Percentiles rank a stretch among this genome's conserved stretches.
Conservation (phyloP, 306 rosid genomes). For the Notholithocarpus densiflorus region DNA sequence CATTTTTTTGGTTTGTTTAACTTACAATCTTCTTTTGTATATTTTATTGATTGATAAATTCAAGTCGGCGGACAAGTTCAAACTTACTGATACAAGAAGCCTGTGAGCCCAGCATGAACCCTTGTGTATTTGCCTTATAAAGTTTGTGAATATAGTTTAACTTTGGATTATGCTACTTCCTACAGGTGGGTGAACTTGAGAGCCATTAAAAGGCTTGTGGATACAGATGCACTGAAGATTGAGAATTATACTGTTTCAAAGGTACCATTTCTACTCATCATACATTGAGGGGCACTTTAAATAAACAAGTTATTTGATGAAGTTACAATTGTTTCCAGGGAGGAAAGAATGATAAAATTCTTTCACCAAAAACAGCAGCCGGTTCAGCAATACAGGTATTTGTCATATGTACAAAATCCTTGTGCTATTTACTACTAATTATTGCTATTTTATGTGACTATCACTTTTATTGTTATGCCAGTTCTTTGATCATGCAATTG, state of each 20-base stretch:
- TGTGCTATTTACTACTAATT: not conserved
- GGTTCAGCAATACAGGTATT: conserved; percentile 49
- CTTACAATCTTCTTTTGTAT: not conserved
- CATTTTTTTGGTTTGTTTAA: conserved; percentile 4
- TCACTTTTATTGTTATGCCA: conserved; percentile 24
- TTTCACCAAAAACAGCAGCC: conserved; percentile 38
- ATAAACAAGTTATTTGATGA: conserved; percentile 21
- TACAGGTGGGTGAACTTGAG: conserved; percentile 66
- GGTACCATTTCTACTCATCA: conserved; percentile 30
- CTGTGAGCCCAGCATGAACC: conserved; percentile 48
- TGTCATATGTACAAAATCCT: conserved; percentile 4
- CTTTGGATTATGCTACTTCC: conserved; percentile 1
- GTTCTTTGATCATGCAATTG: conserved; percentile 55
- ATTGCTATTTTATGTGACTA: conserved; percentile 8
- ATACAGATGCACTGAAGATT: conserved; percentile 39
- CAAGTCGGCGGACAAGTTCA: conserved; percentile 50
- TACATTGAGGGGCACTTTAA: conserved; percentile 12
- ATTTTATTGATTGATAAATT: conserved; percentile 23
- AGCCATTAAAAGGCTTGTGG: conserved; percentile 53
- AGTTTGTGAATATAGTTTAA: conserved; percentile 8
- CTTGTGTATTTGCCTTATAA: conserved; percentile 5
- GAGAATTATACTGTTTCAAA: conserved; percentile 27
- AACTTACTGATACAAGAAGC: conserved; percentile 58
- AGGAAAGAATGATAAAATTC: conserved; percentile 32
- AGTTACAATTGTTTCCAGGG: conserved; percentile 31